Percentiles rank a stretch among this genome's conserved stretches.
Conservation (phyloP, 176 grass and related monocot species). For the Raddia distichophylla region DNA sequence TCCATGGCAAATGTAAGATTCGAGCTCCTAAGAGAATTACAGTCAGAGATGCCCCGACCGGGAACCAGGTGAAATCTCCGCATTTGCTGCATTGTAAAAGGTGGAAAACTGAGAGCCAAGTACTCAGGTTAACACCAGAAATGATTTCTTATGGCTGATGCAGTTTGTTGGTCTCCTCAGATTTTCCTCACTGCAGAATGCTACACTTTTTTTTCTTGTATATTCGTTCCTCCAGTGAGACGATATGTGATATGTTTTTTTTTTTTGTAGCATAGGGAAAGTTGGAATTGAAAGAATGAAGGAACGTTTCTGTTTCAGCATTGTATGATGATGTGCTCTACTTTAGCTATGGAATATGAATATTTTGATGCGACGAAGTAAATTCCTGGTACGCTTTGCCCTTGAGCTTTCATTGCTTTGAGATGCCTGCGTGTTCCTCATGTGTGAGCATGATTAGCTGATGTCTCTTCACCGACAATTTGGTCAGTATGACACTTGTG, state of each 20-base stretch:
- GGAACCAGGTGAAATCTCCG: neutral
- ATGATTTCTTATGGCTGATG: neutral
- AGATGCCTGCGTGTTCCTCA: neutral
- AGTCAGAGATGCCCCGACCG: slow-evolving; percentile 42
- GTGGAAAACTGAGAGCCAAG: neutral
- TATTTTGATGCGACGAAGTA: slow-evolving; percentile 1
- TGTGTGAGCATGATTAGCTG: neutral
- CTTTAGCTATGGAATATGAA: neutral
- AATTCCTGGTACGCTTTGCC: neutral
- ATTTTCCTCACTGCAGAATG: neutral
- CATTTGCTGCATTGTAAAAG: neutral
- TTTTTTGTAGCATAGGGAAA: slow-evolving; percentile 3
- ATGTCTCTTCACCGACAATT: slow-evolving; percentile 31
- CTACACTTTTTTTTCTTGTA: slow-evolving; percentile 11
- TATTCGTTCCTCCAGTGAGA: slow-evolving; percentile 4
- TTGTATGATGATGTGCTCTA: neutral
- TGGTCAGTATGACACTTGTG: slow-evolving; percentile 31
- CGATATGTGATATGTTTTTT: neutral
- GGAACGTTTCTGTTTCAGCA: neutral
- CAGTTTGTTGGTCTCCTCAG: neutral
- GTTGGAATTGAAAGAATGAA: neutral
- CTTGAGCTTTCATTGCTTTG: neutral
- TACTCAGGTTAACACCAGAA: neutral
- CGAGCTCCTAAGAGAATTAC: slow-evolving; percentile 68
- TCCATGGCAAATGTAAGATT: slow-evolving; percentile 54